phyloP scores from a whole-genome alignment of 2,329 filamentous ascomycete species.

The Xylariaceae sp. region DNA sequence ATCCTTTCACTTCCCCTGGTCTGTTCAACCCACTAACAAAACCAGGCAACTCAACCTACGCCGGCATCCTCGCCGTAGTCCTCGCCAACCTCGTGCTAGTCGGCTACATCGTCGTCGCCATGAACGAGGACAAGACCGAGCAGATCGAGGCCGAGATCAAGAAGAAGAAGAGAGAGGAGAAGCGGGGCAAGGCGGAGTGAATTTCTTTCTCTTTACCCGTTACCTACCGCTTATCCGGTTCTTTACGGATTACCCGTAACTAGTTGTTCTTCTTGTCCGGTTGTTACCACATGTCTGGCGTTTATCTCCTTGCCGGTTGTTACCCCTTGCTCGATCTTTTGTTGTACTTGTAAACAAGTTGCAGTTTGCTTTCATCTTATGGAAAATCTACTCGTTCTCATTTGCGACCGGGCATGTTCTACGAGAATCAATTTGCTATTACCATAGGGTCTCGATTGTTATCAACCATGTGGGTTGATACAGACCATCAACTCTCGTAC shows the following conservation, averaged over 20 bases:
- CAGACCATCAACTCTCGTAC: too few species aligned
- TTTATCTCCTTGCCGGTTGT: too few species aligned
- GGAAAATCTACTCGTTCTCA: neutral
- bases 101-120: conserved; percentile 85
- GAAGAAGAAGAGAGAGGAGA: conserved; percentile 41
- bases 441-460: too few species aligned
- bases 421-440: too few species aligned
- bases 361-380: neutral
- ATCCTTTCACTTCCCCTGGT: neutral
- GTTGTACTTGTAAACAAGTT: too few species aligned
- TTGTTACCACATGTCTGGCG: too few species aligned
- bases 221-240: too few species aligned
- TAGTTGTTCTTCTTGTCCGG: too few species aligned
- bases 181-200: conserved; percentile 17
- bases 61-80: conserved; percentile 77
- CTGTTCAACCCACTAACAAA: too few species aligned
- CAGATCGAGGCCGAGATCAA: conserved; percentile 39
- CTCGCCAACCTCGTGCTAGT: conserved; percentile 89
- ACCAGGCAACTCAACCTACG: conserved; percentile 82
- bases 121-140: conserved; percentile 70
- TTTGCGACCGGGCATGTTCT: too few species aligned
- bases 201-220: neutral
- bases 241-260: too few species aligned
- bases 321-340: neutral
- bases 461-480: too few species aligned